Base-by-base conservation (phyloP, 805 yeast genomes). In the Starmerella asiatica region DNA sequence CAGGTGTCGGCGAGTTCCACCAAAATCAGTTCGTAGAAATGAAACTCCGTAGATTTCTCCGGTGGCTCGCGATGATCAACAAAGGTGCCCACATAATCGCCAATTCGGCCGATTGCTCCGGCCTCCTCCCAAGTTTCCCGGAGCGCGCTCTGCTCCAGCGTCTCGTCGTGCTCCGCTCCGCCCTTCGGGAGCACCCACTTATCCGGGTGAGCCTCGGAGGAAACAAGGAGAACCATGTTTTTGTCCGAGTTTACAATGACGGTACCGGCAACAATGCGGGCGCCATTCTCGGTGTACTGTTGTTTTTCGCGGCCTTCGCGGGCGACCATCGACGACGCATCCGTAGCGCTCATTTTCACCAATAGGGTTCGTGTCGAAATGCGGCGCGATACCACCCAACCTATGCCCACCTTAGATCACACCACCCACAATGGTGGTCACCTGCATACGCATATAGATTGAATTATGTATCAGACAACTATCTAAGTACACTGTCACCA, bases 101-200 rank as follows among this genome's bases (percentile, higher is more conserved):
- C 52, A 3, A 85, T 66, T 15, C 56, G 61, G 6, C 96, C 94
- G 27, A 69, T 70, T 19, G 81, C 81, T 0, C 98, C 98, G 0
- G 94, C 91, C 61, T 91, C 98, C 58, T 91, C 98, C 98, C 98
- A 91, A 0, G 94, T 82, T 56, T 91, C 98, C 43, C 98, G 67
- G 15, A 69, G 63, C 0, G 96, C 96, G 4, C 81, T 52, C 39
- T 59, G 56, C 44, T 59, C 56, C 5, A 59, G 46, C 18, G 58
- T 83, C 43, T 65, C 98, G 58, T 91, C 98, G 21, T 56, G 56
- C 59, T 91, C 98, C 29, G 86, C 76, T 1, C 98, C 98, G 26
- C 98, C 98, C 57, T 91, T 91, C 4, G 98, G 98, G 3, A 91
- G 59, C 6, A 91, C 82, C 94, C 94, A 88, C 49, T 68, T 68